These are phyloP conservation scores for Xylariaceae sp. DNA, from an alignment of 2,329 filamentous ascomycete species.

Conservation along the genomic window DNA sequence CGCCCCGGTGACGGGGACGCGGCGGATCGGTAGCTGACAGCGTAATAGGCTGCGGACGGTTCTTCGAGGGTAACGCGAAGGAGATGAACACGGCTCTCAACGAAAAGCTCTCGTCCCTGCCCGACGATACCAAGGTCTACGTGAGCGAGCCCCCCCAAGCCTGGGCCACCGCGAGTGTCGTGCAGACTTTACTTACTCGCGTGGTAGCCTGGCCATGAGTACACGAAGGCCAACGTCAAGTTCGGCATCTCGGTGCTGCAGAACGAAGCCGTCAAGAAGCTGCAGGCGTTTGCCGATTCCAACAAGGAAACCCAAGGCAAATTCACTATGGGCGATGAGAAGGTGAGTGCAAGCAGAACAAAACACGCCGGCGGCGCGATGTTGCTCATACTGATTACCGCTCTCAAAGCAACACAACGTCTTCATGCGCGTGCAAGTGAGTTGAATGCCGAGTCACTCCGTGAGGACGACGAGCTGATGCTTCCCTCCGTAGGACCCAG, in stretches of 20 bases:
- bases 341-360: no score
- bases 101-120: slow-evolving; percentile 68
- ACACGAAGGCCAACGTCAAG: slow-evolving; percentile 93
- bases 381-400: not conserved
- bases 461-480: no score
- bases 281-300: slow-evolving; percentile 67
- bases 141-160: slow-evolving; percentile 41
- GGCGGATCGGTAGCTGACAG: not conserved
- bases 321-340: slow-evolving; percentile 96
- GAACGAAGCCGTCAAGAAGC: slow-evolving; percentile 66
- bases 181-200: no score
- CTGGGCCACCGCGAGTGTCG: not conserved
- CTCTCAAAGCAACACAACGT: slow-evolving; percentile 72
- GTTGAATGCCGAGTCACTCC: slow-evolving; percentile 20
- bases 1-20: not conserved
- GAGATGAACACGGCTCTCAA: slow-evolving; percentile 96
- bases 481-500: slow-evolving; percentile 69
- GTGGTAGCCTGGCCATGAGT: slow-evolving; percentile 84
- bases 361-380: no score
- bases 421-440: slow-evolving; percentile 82
- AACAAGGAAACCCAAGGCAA: slow-evolving; percentile 89
- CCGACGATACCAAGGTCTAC: slow-evolving; percentile 87
- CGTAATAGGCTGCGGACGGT: slow-evolving; percentile 72
- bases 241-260: slow-evolving; percentile 73
- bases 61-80: slow-evolving; percentile 83